Percentiles rank a stretch among this genome's conserved stretches.
Evolutionary conservation across 2,329 filamentous ascomycete genomes (phyloP).

Genomic region (Pseudogymnoascus sp.): DNA sequence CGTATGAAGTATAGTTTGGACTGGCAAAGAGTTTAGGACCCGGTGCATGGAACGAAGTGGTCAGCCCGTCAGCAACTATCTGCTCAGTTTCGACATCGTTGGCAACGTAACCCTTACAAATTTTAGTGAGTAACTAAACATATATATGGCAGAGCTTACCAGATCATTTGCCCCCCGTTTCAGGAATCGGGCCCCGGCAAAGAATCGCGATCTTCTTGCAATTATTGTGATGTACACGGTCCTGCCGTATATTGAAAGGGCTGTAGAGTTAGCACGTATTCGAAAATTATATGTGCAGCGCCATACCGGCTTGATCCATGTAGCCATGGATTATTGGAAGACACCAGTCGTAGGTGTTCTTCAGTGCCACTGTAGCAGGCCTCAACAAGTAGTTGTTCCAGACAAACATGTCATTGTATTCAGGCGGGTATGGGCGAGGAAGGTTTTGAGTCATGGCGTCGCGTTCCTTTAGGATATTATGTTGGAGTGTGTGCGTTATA

Average conservation of each 20-base stretch:
- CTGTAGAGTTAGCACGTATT: constrained; percentile 28
- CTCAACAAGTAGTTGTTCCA: constrained; percentile 90
- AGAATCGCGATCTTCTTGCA: constrained; percentile 82
- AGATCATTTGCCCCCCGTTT: constrained; percentile 92
- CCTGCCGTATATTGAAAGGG: constrained; percentile 77
- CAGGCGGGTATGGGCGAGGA: constrained; percentile 49
- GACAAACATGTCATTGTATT: constrained; percentile 92
- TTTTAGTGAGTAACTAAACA: background rate
- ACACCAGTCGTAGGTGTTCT: constrained; percentile 90
- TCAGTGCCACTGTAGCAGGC: constrained; percentile 62
- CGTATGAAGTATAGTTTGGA: constrained; percentile 88
- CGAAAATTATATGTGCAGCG: background rate
- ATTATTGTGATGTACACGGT: constrained; percentile 90
- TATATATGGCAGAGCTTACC: constrained; percentile 29
- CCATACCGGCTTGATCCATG: constrained; percentile 70
- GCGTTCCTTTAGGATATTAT: constrained; percentile 81
- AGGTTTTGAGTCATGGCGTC: constrained; percentile 59
- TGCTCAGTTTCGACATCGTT: constrained; percentile 99
- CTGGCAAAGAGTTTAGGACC: constrained; percentile 79
- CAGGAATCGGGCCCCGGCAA: constrained; percentile 87
- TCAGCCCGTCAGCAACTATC: constrained; percentile 89
- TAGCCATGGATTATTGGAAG: constrained; percentile 93
- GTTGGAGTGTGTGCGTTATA: constrained; percentile 82
- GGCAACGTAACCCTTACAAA: constrained; percentile 71
- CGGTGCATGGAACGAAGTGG: constrained; percentile 90